Base-by-base conservation (phyloP, 2,329 filamentous ascomycete genomes). In the Diplodia scrobiculata region DNA sequence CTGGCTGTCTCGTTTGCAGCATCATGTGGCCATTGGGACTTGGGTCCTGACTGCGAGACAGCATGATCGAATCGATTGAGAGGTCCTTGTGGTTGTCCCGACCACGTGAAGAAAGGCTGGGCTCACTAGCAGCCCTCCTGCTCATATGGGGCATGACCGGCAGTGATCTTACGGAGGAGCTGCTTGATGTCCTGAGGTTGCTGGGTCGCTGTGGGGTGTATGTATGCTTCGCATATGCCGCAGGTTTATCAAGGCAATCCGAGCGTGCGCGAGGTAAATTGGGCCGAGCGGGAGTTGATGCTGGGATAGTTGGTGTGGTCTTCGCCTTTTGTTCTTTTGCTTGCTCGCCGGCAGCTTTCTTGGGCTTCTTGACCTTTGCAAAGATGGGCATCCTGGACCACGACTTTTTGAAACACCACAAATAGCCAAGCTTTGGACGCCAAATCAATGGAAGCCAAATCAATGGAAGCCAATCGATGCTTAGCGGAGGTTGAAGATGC, bases 371-470 rank as follows among this genome's bases (percentile, higher is more conserved):
- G 62, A 73, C 65, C 63, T 71, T 74, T 4, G 72, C 72, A 65
- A 76, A 74, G 52, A 75, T 71, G 21, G 74, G 69, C 76, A 78
- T 77, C 45, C 45, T 52, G 38, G 38, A 17, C 48, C 50, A 21
- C 21, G 25, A 1, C 41, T 17, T 9, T 32, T 25, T 36, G 41
- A 27, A 11, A 32, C 19, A 5, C 55, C 38, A 38, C 53, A 27
- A 19, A 47, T 48, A 38, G 25, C 38, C 38, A 48, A 48, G 27
- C 5, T 60, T 25, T 60, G 55, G 55, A 13, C 7, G 25, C 11
- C 38, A 32, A 32, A 32, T 41, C 38, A 17, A 17, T 27, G 27
- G 53, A 32, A 25, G 25, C 25, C 25, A 25, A 25, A 32, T 41
- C 38, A 17, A 17, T 27, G 27, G 53, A 32, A 25, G 25, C 25